phyloP scores from a whole-genome alignment of 495 filamentous ascomycete genomes.

The Aspergillus bertholletiae region DNA sequence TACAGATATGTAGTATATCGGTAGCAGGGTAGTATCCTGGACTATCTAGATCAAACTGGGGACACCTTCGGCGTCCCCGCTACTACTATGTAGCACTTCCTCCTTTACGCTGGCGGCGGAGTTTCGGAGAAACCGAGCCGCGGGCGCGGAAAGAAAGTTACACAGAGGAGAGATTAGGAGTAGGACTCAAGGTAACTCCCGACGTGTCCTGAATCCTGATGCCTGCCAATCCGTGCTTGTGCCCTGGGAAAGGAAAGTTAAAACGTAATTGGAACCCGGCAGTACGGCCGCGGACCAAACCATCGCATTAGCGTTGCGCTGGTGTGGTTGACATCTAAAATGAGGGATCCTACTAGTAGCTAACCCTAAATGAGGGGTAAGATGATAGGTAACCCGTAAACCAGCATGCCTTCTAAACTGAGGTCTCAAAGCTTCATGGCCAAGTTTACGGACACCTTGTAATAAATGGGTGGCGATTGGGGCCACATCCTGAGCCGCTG shows the following conservation, averaged over 20 bases:
- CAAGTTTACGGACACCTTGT: too few relatives aligned
- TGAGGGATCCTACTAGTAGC: too few relatives aligned
- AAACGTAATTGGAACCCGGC: conserved; percentile 29
- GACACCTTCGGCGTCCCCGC: background rate
- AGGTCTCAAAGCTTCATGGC: too few relatives aligned
- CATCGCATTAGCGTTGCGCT: conserved; percentile 27
- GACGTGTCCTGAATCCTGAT: background rate
- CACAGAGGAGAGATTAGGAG: background rate
- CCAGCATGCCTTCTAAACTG: too few relatives aligned
- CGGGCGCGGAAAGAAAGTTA: background rate
- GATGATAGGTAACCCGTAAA: too few relatives aligned
- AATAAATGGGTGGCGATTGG: too few relatives aligned
- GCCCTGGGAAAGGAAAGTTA: background rate
- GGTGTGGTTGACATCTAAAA: conserved; percentile 12
- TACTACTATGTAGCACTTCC: background rate
- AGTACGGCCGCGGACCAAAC: conserved; percentile 31
- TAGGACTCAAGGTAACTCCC: background rate
- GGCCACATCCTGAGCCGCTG: background rate
- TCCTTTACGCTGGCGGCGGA: background rate
- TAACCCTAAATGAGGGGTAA: background rate
- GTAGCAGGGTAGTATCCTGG: background rate
- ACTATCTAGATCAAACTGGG: too few relatives aligned
- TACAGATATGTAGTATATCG: background rate
- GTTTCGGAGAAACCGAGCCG: background rate
- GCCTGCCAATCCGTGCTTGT: background rate